Base-by-base conservation (phyloP, 352 stramenopile genomes). In the Pythium pectinolyticum region DNA sequence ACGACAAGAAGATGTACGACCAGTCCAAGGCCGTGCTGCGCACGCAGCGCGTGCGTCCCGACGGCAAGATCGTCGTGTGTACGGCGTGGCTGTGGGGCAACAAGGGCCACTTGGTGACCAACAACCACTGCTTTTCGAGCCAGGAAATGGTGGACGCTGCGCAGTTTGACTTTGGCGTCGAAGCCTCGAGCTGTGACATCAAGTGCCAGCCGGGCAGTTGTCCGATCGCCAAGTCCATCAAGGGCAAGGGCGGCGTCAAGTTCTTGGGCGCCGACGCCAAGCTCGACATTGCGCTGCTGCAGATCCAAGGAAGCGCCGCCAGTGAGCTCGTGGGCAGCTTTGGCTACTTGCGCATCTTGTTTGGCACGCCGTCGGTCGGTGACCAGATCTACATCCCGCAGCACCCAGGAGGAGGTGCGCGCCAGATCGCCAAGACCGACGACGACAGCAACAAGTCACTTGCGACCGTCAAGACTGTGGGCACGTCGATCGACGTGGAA, bases 331-430 rank as follows among this genome's bases (percentile, higher is more conserved):
- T 85, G n/a, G 69, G 14, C 46, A 79, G 74, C 10, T 84, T 80
- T 45, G 80, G 81, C 3, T 90, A 89, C 69, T 63, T 90, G 27
- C 77, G 85, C 57, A 72, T 90, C 24, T 76, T 83, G 24, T 75
- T 74, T 15, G 74, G 79, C 7, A 75, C 69, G 24, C 62, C 83
- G 9, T 53, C 70, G 31, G 41, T 80, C 15, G 59, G 74, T 9
- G 84, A 93, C 20, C 30, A 72, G 50, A 88, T 92, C 56, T 92
- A 87, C 74, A 84, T 92, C 49, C 80, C 81, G 24, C 80, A 89
- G 61, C 80, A 92, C 46, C 83, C 83, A 24, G 47, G 77, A 27
- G 80, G 81, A 35, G 77, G 84, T 12, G 71, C 79, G 7, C 89
- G 86, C 62, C 77, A 78, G 34, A 87, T 90, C 43, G 77, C 79